Conservation (phyloP, 2,329 filamentous ascomycete species). For the Pyrenochaeta sp. region DNA sequence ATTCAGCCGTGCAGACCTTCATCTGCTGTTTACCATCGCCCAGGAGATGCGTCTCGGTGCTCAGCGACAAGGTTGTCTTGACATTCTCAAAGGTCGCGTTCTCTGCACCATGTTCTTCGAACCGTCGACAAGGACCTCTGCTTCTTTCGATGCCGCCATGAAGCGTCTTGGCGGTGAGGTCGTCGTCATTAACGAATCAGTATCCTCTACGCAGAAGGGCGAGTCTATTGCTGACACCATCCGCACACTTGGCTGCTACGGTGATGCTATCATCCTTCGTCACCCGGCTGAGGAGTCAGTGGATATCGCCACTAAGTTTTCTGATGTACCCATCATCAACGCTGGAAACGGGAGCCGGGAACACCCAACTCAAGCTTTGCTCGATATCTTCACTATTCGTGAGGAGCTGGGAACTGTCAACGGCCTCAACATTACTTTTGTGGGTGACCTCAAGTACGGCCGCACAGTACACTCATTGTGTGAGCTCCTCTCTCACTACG, state of each 20-base stretch:
- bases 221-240: slow-evolving; percentile 94
- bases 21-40: slow-evolving; percentile 93
- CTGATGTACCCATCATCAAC: slow-evolving; percentile 92
- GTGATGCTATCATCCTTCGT: slow-evolving; percentile 93
- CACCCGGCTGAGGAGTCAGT: slow-evolving; percentile 86
- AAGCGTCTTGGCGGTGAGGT: slow-evolving; percentile 93
- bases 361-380: slow-evolving; percentile 96
- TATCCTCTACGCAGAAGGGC: slow-evolving; percentile 92
- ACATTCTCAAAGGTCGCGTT: slow-evolving; percentile 84
- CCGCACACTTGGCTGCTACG: slow-evolving; percentile 91
- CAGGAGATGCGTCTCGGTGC: slow-evolving; percentile 98
- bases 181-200: slow-evolving; percentile 79
- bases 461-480: slow-evolving; percentile 94
- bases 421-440: slow-evolving; percentile 94
- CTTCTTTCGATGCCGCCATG: slow-evolving; percentile 98
- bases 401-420: slow-evolving; percentile 97
- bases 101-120: slow-evolving; percentile 97
- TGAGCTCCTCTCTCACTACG: slow-evolving; percentile 93
- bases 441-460: slow-evolving; percentile 91
- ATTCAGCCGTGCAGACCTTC: slow-evolving; percentile 86
- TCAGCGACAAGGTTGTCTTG: slow-evolving; percentile 87
- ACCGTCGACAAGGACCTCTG: slow-evolving; percentile 92
- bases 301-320: slow-evolving; percentile 84
- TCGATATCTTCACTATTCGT: slow-evolving; percentile 97
- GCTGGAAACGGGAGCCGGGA: slow-evolving; percentile 95